A percentile compares a stretch with the other conserved stretches of the same genome.
Conservation (phyloP, 441 rosid genomes). For the Breynia disticha region DNA sequence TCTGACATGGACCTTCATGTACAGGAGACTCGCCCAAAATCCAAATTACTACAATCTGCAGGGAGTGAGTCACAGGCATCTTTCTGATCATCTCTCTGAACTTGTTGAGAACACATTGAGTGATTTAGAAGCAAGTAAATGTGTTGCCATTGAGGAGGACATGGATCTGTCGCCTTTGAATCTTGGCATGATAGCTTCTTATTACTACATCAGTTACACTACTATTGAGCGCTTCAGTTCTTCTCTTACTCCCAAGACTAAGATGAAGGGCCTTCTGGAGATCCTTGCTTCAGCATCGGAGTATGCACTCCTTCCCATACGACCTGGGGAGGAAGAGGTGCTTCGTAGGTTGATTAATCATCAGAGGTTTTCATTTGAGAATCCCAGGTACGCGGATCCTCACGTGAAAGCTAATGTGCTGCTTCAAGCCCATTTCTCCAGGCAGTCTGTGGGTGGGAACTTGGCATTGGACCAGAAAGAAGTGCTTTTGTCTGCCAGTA, state of each 20-base stretch:
- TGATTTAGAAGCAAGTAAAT: conserved; percentile 78
- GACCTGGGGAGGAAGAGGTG: conserved; percentile 85
- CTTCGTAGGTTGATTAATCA: conserved; percentile 72
- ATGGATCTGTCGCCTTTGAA: conserved; percentile 64
- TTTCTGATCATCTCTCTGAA: conserved; percentile 95
- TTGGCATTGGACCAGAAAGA: conserved; percentile 71
- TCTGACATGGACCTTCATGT: conserved; percentile 78
- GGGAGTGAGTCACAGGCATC: conserved; percentile 89
- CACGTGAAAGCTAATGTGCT: conserved; percentile 85
- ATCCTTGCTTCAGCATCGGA: conserved; percentile 93
- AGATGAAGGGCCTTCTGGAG: conserved; percentile 88
- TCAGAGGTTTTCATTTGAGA: conserved; percentile 87
- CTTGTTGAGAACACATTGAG: conserved; percentile 78
- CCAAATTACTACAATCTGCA: conserved; percentile 96
- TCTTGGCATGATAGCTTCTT: conserved; percentile 88
- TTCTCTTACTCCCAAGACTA: conserved; percentile 67
- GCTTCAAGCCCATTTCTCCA: conserved; percentile 88
- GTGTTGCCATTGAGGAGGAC: conserved; percentile 67
- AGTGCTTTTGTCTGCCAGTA: conserved; percentile 64
- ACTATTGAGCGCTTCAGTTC: conserved; percentile 89
- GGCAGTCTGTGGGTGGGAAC: conserved; percentile 66
- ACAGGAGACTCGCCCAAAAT: conserved; percentile 81
- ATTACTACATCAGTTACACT: conserved; percentile 76
- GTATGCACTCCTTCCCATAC: conserved; percentile 60
- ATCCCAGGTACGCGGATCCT: conserved; percentile 67